Base-by-base conservation (phyloP, 2,329 filamentous ascomycete genomes). In the Colletotrichum echinochloae region DNA sequence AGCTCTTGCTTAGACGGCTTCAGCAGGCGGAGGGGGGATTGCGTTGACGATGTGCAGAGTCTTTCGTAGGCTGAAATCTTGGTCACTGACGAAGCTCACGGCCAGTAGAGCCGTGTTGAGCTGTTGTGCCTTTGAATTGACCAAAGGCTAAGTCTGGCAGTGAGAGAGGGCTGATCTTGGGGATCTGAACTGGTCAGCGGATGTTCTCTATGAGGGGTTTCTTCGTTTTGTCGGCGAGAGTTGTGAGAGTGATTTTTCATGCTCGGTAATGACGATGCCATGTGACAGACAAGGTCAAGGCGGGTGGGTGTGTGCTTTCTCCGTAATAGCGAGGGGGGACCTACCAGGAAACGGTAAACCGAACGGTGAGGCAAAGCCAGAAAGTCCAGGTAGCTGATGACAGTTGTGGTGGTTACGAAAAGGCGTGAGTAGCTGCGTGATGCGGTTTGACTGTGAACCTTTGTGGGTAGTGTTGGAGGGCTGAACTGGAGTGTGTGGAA, bases 21-120 rank as follows among this genome's bases (percentile, higher is more conserved):
- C 79, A 83, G 81, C 75, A 78, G 89, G 89, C 56, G 68, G 68
- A 80, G 89, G 89, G 72, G 89, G 89, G 73, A 86, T 85, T 66
- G 83, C 85, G 88, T 90, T 90, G 87, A 90, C 88, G 83, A 90
- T 90, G 83, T 91, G 88, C 75, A 87, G 85, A 77, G 87, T 86
- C 82, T 89, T 87, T 81, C 87, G 85, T 81, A 89, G 83, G 83
- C 88, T 87, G 87, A 89, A 91, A 91, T 91, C 87, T 89, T 91
- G 88, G 82, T 90, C 87, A 85, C 87, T 88, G 80, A 90, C 84
- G 80, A 89, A 84, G 78, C 79, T 83, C 74, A 87, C 88, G 89
- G 89, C 88, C 84, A 78, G 80, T 78, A 82, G 83, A 90, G 89
- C 89, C 89, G 89, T 91, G 80, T 78, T 90, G 81, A 75, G 78